Evolutionary conservation across 768 basidiomycete genomes (phyloP).

Genomic region (Kwoniella shandongensis): DNA sequence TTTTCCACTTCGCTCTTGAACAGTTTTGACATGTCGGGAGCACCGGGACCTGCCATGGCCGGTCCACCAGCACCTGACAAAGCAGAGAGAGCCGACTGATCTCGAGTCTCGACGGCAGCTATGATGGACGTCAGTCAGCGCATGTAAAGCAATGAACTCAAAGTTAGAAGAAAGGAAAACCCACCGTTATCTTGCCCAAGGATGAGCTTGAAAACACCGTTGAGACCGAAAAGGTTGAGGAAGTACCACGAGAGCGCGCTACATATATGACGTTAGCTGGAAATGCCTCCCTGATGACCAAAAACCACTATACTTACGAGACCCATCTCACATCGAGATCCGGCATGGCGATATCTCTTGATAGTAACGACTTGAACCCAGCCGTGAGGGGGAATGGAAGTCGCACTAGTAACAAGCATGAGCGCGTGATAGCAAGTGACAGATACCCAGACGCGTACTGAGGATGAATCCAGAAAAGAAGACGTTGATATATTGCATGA

Average conservation of each 20-base stretch:
- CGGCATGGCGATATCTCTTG: slow-evolving; percentile 88
- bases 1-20: slow-evolving; percentile 91
- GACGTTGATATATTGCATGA: slow-evolving; percentile 99
- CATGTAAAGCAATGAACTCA: too few relatives aligned
- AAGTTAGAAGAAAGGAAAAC: slow-evolving; percentile 51
- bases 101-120: slow-evolving; percentile 78
- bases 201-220: slow-evolving; percentile 89
- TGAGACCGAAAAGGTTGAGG: slow-evolving; percentile 96
- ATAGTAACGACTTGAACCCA: slow-evolving; percentile 97
- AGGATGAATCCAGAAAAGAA: slow-evolving; percentile 99
- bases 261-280: background rate
- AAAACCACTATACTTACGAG: slow-evolving; percentile 60
- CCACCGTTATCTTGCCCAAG: slow-evolving; percentile 85
- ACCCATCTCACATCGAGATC: slow-evolving; percentile 99
- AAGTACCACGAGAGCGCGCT: slow-evolving; percentile 93
- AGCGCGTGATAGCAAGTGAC: background rate
- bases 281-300: background rate
- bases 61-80: slow-evolving; percentile 48
- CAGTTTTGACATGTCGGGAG: slow-evolving; percentile 83
- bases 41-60: slow-evolving; percentile 50
- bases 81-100: slow-evolving; percentile 60
- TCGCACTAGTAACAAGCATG: slow-evolving; percentile 15
- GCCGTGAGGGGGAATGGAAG: slow-evolving; percentile 94
- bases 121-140: slow-evolving; percentile 16
- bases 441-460: slow-evolving; percentile 63